A percentile compares a stretch with the other conserved stretches of the same genome.
These are phyloP conservation scores for Tetradesmus lagerheimii DNA, from an alignment of 139 green algal species.

Conservation along the genomic window DNA sequence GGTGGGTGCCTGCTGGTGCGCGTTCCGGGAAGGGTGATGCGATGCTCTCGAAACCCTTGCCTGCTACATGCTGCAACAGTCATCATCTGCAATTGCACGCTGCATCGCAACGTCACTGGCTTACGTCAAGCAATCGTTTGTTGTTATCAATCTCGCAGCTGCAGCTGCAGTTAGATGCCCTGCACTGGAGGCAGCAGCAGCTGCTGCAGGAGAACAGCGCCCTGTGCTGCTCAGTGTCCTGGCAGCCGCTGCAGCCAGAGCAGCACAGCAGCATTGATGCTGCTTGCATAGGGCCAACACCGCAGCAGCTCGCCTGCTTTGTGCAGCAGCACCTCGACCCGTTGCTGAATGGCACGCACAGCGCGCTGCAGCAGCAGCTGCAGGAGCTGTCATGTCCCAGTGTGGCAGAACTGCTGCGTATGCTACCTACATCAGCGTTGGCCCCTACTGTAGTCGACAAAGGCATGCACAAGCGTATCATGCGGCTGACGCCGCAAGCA, in stretches of 20 bases:
- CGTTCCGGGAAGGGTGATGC: not conserved
- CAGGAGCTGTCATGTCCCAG: not conserved
- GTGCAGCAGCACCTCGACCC: not conserved
- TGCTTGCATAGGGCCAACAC: not conserved
- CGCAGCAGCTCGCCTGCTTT: not conserved
- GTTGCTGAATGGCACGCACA: not conserved
- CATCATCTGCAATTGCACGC: too few species aligned
- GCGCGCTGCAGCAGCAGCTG: not conserved
- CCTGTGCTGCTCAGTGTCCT: not conserved
- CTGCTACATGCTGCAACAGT: not conserved
- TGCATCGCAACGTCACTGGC: too few species aligned
- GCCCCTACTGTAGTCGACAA: not conserved
- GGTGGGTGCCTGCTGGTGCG: not conserved
- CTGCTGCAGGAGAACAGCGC: not conserved
- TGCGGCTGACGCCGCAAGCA: not conserved
- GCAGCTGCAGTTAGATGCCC: not conserved
- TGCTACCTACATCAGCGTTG: not conserved
- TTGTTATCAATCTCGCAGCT: too few species aligned
- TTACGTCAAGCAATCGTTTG: too few species aligned
- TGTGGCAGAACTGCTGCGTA: conserved; percentile 2
- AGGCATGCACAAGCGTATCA: conserved; percentile 4
- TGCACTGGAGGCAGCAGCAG: conserved; percentile 24
- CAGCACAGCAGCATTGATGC: not conserved
- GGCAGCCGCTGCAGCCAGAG: not conserved
- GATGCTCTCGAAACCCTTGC: not conserved